phyloP scores from a whole-genome alignment of 2,329 filamentous ascomycete genomes.

The Scolecobasidium constrictum region DNA sequence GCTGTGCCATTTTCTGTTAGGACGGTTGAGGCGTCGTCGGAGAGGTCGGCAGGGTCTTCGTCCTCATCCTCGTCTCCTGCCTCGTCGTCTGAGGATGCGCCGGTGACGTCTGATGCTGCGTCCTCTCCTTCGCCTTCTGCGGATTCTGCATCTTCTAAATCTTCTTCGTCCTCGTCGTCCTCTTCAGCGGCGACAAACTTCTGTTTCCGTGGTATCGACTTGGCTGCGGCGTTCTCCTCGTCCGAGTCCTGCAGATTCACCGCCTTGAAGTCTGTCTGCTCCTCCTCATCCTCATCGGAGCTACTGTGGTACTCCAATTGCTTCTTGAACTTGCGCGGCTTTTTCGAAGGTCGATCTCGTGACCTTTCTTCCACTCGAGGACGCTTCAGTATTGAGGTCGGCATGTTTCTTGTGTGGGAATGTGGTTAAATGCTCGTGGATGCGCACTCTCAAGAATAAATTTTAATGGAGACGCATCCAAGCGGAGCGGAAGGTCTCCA shows the following conservation, averaged over 20 bases:
- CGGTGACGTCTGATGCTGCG: conserved; percentile 28
- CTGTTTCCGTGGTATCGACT: conserved; percentile 2
- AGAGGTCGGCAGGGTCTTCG: conserved; percentile 19
- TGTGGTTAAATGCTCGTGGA: too few species aligned
- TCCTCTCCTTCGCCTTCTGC: conserved; percentile 29
- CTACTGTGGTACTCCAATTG: conserved; percentile 55
- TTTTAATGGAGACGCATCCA: too few species aligned
- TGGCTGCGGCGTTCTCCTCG: conserved; percentile 22
- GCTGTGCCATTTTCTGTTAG: conserved; percentile 18
- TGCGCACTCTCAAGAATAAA: too few species aligned
- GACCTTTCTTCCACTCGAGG: conserved; percentile 45
- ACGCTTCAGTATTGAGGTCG: conserved; percentile 36
- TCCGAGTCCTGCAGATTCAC: conserved; percentile 26
- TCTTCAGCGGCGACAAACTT: conserved; percentile 6
- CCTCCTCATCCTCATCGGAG: conserved; percentile 41
- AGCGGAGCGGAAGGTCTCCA: not conserved
- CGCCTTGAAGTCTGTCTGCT: conserved; percentile 21
- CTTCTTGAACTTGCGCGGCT: conserved; percentile 47
- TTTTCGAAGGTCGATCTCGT: conserved; percentile 3
- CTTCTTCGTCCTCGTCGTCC: conserved; percentile 15
- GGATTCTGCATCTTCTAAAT: conserved; percentile 20
- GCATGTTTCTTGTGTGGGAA: conserved; percentile 17
- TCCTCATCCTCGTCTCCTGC: too few species aligned
- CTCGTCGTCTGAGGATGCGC: conserved; percentile 15
- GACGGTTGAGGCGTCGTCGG: conserved; percentile 19